A percentile compares a stretch with the other conserved stretches of the same genome.
These are phyloP conservation scores for Liquidambar formosana DNA, from an alignment of 164 flowering plant genomes.

Conservation along the genomic window DNA sequence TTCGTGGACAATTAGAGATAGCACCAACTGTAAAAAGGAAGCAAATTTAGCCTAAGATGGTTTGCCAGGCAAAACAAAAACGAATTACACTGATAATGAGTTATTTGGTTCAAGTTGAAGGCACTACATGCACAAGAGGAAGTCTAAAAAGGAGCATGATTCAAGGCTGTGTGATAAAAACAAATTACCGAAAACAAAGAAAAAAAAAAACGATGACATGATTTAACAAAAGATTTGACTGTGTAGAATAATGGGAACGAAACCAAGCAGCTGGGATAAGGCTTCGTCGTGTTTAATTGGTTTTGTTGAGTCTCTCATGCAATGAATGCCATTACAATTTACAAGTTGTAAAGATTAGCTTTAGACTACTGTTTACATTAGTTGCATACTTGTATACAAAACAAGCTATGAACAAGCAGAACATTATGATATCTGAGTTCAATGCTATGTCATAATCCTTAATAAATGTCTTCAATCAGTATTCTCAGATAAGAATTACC, in stretches of 20 bases:
- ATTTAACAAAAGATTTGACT: background rate
- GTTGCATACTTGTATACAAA: too few relatives aligned
- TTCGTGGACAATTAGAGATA: too few relatives aligned
- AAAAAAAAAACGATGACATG: background rate
- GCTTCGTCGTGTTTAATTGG: background rate
- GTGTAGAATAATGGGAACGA: too few relatives aligned
- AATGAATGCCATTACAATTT: background rate
- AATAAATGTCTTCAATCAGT: background rate
- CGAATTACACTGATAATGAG: background rate
- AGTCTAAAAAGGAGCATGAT: background rate
- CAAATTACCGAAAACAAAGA: too few relatives aligned
- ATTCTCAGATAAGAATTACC: conserved; percentile 30
- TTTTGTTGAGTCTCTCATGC: background rate
- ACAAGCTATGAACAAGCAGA: background rate
- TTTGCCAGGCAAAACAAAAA: too few relatives aligned
- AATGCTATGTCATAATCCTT: background rate
- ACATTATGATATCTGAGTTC: background rate
- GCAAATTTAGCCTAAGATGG: too few relatives aligned
- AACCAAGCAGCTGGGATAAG: too few relatives aligned
- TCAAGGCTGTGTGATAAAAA: background rate
- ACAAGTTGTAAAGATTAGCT: background rate
- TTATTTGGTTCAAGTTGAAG: background rate
- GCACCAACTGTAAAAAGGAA: background rate
- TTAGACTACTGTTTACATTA: too few relatives aligned
- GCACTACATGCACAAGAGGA: background rate